phyloP scores from a whole-genome alignment of 2,329 filamentous ascomycete genomes.

The Talaromyces amestolkiae region DNA sequence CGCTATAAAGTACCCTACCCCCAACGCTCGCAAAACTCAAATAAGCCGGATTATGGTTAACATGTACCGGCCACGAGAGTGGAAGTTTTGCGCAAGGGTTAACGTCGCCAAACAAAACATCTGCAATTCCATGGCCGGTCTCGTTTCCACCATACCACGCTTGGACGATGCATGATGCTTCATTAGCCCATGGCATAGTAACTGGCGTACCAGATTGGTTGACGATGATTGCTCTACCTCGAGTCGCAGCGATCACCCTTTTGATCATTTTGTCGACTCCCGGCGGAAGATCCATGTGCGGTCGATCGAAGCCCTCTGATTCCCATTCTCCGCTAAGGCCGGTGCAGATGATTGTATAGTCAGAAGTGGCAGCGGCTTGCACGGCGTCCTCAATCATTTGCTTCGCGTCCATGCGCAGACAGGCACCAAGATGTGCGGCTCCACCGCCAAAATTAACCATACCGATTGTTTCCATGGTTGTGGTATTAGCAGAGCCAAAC shows the following conservation, averaged over 20 bases:
- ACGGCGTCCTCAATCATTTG: conserved; percentile 65
- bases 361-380: conserved; percentile 63
- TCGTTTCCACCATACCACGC: conserved; percentile 86
- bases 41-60: conserved; percentile 71
- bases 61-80: conserved; percentile 65
- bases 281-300: conserved; percentile 56
- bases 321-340: conserved; percentile 63
- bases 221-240: conserved; percentile 69
- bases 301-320: conserved; percentile 65
- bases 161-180: conserved; percentile 62
- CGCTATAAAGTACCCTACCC: conserved; percentile 70
- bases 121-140: conserved; percentile 75
- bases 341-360: conserved; percentile 26
- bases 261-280: conserved; percentile 58
- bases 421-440: conserved; percentile 61
- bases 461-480: conserved; percentile 45
- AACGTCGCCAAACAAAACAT: conserved; percentile 70
- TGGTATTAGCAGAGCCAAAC: conserved; percentile 51
- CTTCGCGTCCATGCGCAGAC: conserved; percentile 56
- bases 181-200: conserved; percentile 48
- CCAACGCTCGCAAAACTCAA: conserved; percentile 71
- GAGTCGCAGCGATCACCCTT: conserved; percentile 63
- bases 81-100: conserved; percentile 75
- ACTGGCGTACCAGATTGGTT: conserved; percentile 73
- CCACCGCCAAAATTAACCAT: conserved; percentile 57